Evolutionary conservation across 2,329 filamentous ascomycete genomes (phyloP).

Genomic region (Xylaria polymorpha): DNA sequence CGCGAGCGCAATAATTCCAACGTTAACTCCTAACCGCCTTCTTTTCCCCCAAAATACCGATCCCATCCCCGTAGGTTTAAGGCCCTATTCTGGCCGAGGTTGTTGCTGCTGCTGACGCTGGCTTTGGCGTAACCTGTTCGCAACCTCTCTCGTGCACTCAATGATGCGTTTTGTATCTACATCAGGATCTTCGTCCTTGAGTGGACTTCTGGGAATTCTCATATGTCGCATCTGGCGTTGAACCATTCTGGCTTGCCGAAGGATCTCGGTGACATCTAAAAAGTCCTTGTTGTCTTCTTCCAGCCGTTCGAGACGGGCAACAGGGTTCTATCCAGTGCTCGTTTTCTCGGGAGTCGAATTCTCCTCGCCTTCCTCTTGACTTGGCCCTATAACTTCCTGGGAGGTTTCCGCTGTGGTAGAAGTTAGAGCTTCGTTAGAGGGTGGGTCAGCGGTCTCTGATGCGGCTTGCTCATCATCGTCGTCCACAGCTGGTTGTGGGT

Average conservation of each 20-base stretch:
- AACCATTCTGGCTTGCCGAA: slow-evolving; percentile 26
- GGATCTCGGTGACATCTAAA: slow-evolving; percentile 28
- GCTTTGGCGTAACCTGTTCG: slow-evolving; percentile 31
- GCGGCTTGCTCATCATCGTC: slow-evolving; percentile 39
- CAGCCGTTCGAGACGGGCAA: slow-evolving; percentile 37
- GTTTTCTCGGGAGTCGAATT: slow-evolving; percentile 32
- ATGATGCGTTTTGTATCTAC: slow-evolving; percentile 36
- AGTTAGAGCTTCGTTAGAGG: slow-evolving; percentile 1
- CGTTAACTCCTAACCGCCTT: slow-evolving; percentile 17
- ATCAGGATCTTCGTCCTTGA: slow-evolving; percentile 22
- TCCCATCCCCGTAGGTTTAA: background rate
- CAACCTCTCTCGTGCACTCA: slow-evolving; percentile 35
- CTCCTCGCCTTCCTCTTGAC: slow-evolving; percentile 29
- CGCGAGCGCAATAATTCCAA: slow-evolving; percentile 15
- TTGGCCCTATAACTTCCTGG: slow-evolving; percentile 26
- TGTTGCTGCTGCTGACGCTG: slow-evolving; percentile 18
- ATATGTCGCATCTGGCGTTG: slow-evolving; percentile 32
- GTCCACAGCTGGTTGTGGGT: slow-evolving; percentile 44
- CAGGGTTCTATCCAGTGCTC: slow-evolving; percentile 45
- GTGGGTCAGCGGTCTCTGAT: slow-evolving; percentile 13
- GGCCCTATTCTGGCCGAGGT: slow-evolving; percentile 8
- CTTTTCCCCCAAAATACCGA: slow-evolving; percentile 5
- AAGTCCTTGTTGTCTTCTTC: slow-evolving; percentile 34
- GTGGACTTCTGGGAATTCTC: slow-evolving; percentile 14
- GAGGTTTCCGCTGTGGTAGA: slow-evolving; percentile 17